These are phyloP conservation scores for Russula foetens DNA, from an alignment of 768 basidiomycete genomes.

Conservation along the genomic window DNA sequence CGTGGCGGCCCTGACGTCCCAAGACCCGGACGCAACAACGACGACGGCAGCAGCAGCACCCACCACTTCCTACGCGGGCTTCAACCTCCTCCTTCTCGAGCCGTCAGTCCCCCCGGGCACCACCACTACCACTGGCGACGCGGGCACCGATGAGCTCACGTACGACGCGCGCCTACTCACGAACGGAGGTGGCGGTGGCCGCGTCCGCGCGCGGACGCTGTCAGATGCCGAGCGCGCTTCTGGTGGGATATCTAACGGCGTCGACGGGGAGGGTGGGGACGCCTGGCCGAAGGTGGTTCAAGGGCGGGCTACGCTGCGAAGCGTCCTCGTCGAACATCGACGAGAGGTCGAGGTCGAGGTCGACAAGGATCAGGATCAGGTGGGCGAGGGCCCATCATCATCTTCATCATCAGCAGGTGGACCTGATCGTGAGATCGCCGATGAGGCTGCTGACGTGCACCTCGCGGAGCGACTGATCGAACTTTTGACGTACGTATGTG, in stretches of 20 bases:
- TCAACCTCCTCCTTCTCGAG: slow-evolving; percentile 67
- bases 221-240: slow-evolving; percentile 38
- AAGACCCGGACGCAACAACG: too few relatives aligned
- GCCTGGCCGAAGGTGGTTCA: slow-evolving; percentile 70
- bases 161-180: slow-evolving; percentile 55
- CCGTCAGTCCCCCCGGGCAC: slow-evolving; percentile 24
- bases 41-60: slow-evolving; percentile 19
- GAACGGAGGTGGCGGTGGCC: slow-evolving; percentile 63
- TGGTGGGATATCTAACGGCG: slow-evolving; percentile 68
- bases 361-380: too few relatives aligned
- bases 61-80: slow-evolving; percentile 52
- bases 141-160: slow-evolving; percentile 23
- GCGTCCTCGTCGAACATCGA: slow-evolving; percentile 29
- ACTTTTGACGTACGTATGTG: slow-evolving; percentile 58
- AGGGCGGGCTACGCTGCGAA: slow-evolving; percentile 42
- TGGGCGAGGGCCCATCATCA: background rate
- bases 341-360: too few relatives aligned
- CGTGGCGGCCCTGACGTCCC: slow-evolving; percentile 37
- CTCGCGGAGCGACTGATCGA: slow-evolving; percentile 55
- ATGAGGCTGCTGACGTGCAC: slow-evolving; percentile 44
- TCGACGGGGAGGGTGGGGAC: slow-evolving; percentile 52
- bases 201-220: slow-evolving; percentile 47
- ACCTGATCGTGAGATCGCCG: slow-evolving; percentile 29
- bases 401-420: too few relatives aligned
- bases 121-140: background rate